Evolutionary conservation across 257 asterid genomes (phyloP), one percentile per base, ranked within the genome.

Genomic region (Catharanthus roseus): DNA sequence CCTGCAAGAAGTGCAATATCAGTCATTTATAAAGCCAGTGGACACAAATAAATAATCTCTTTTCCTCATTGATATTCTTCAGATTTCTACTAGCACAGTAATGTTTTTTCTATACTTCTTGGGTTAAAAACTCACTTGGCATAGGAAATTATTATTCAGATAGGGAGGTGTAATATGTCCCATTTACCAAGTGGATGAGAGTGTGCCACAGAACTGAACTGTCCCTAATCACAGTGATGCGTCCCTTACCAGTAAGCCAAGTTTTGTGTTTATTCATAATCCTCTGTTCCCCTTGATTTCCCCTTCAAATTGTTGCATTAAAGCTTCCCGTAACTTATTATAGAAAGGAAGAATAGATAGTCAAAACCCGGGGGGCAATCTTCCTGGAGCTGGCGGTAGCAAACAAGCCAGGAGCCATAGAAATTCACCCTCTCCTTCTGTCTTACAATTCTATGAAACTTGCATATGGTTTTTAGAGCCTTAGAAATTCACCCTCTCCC

Each of bases 1-100:
- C 53, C 90, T 81, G 72, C 33, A 56, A 75, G 69, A 77, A 12
- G 70, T 23, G 58, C 64, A 2, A 12, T 47, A 2, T 47, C 1
- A 47, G 21, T 42, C 10, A 42, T 42, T 42, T 62, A 24, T 50
- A 38, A 11, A 21, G 10, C 26, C n/a, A 29, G 19, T 53, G 26
- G 47, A 53, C 8, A 60, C 28, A 51, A 41, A 69, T 38, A 26
- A 70, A 38, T 53, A 19, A 69, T 51, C 24, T 31, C 38, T 5
- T 13, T 26, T 34, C 10, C 24, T 47, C 0, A 34, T 42, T 4
- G 8, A 67, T 10, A 67, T 10, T 45, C 15, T 47, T 67, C 9
- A 7, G 3, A 24, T 11, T 8, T 31, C 23, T 67, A 29, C 10
- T 13, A 26, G 33, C 6, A 0, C 18, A 28, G 6, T 65, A 21